Evolutionary conservation across 495 filamentous ascomycete species (phyloP).

Genomic region (Neurospora intermedia): DNA sequence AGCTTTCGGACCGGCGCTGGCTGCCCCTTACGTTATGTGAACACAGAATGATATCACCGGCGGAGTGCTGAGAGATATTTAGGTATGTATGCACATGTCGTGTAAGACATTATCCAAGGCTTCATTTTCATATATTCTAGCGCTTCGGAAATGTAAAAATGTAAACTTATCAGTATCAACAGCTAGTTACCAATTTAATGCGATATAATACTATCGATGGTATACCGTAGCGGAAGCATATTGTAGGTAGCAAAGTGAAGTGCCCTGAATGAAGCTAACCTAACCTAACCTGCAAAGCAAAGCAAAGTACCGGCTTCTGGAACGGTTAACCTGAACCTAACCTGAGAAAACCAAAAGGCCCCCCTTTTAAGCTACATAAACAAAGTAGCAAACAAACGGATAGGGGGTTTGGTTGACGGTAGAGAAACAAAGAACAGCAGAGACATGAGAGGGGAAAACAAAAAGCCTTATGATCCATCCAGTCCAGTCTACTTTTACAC

Average conservation of each 20-base stretch:
- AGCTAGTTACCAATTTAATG: no score
- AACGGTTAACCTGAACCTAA: not conserved
- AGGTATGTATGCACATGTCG: no score
- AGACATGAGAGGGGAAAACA: not conserved
- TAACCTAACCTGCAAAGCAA: no score
- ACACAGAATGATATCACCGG: no score
- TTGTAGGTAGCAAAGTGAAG: no score
- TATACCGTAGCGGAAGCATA: no score
- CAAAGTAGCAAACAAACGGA: not conserved
- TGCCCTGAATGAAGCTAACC: not conserved
- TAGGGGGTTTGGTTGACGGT: not conserved
- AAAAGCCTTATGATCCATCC: not conserved
- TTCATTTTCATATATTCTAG: not conserved
- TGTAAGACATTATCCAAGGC: not conserved
- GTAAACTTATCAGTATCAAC: no score
- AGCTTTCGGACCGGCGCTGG: no score
- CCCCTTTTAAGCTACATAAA: not conserved
- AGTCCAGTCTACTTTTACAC: not conserved
- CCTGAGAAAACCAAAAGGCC: not conserved
- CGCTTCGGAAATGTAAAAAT: no score
- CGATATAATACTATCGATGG: no score
- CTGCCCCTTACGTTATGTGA: no score
- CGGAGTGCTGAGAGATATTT: no score
- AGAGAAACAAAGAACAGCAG: not conserved
- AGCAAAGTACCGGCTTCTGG: not conserved